A percentile compares a stretch with the other conserved stretches of the same genome.
Conservation (phyloP, 441 rosid species). For the Arabidopsis lyrata region DNA sequence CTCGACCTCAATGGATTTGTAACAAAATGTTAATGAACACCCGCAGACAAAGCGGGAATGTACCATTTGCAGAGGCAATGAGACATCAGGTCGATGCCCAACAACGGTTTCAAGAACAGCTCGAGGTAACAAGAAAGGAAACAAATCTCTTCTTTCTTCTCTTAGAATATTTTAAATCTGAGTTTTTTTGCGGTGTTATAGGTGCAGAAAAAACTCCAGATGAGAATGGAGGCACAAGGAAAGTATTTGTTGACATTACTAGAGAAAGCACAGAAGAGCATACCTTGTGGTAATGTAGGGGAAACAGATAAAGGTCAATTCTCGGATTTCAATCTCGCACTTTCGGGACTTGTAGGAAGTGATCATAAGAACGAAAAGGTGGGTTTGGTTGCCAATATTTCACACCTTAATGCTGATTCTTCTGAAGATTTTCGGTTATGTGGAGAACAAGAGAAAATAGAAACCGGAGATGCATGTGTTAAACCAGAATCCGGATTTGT, state of each 20-base stretch:
- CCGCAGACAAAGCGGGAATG: constrained; percentile 53
- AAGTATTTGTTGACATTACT: constrained; percentile 67
- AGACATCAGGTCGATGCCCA: constrained; percentile 70
- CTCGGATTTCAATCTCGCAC: constrained; percentile 56
- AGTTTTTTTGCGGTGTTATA: constrained; percentile 25
- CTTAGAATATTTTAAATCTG: neutral
- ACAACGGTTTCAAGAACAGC: constrained; percentile 66
- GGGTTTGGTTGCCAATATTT: constrained; percentile 29
- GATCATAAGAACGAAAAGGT: constrained; percentile 40
- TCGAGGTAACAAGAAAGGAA: constrained; percentile 60
- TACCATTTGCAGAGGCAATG: constrained; percentile 56
- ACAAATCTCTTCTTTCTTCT: neutral
- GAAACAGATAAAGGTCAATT: constrained; percentile 48
- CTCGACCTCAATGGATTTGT: constrained; percentile 1
- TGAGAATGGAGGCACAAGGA: constrained; percentile 77
- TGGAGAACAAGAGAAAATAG: constrained; percentile 35
- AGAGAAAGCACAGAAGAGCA: constrained; percentile 69
- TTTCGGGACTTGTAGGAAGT: constrained; percentile 50
- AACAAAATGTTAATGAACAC: constrained; percentile 7
- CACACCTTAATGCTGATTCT: constrained; percentile 26
- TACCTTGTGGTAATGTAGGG: constrained; percentile 43
- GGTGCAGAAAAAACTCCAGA: constrained; percentile 69
- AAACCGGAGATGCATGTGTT: constrained; percentile 38
- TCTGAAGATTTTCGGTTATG: constrained; percentile 38
- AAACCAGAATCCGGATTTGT: constrained; percentile 49